A percentile compares a stretch with the other conserved stretches of the same genome.
Conservation (phyloP, 306 rosid genomes). For the Arachis hypogaea region DNA sequence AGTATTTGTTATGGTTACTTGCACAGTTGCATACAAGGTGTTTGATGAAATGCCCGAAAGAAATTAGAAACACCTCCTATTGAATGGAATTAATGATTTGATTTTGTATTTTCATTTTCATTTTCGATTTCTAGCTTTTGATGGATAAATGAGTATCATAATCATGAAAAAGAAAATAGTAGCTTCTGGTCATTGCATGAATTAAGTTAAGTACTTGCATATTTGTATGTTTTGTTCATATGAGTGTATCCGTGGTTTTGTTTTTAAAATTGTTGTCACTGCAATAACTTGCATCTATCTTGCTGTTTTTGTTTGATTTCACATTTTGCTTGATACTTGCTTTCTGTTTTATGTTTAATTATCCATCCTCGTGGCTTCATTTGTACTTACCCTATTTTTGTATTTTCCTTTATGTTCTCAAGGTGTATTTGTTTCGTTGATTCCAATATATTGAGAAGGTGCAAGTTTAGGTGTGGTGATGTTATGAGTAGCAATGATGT, state of each 20-base stretch:
- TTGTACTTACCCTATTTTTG: not conserved
- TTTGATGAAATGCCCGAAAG: not conserved
- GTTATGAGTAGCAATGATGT: not conserved
- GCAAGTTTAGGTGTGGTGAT: not conserved
- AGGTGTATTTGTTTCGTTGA: slow-evolving; percentile 8
- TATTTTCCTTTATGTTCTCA: not conserved
- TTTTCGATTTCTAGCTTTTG: not conserved
- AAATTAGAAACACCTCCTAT: not conserved
- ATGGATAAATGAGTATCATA: not conserved
- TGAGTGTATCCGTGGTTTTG: no score
- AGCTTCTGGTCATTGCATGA: not conserved
- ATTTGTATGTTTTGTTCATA: no score
- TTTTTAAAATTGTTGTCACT: not conserved
- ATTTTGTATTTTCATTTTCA: not conserved
- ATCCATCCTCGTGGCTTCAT: not conserved
- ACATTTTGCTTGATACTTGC: not conserved
- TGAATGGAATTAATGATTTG: not conserved
- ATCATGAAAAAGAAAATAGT: not conserved
- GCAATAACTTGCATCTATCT: not conserved
- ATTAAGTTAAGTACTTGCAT: not conserved
- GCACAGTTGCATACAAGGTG: not conserved
- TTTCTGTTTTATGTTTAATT: not conserved
- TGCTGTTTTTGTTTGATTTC: not conserved
- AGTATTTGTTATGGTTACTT: not conserved
- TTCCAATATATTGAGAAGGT: not conserved